Base-by-base conservation (phyloP, 371 early-diverging fungal genomes). In the Haplosporangium sp. region DNA sequence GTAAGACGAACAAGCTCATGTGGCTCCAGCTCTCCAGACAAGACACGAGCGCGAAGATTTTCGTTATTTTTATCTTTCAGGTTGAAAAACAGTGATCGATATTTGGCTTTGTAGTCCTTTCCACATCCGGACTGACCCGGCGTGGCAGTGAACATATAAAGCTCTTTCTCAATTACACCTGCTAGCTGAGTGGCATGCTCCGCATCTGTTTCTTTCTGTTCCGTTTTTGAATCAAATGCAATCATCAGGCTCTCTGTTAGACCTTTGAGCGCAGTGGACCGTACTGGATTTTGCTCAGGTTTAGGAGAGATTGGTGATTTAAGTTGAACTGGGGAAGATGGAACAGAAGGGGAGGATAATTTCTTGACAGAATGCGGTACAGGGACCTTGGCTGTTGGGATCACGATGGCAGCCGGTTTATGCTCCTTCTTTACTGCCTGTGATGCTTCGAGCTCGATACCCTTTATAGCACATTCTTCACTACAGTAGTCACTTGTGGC, bases 51-150 rank as follows among this genome's bases (percentile, higher is more conserved):
- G 47, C 92, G 92, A 44, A 95, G 90, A 2, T 78, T 79, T 44
- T 86, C 74, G 65, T 94, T 95, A 68, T 87, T 89, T 76, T 90
- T 90, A 81, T 94, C 94, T 69, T 92, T 93, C 35, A 95, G 84
- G 76, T 93, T 94, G 83, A 91, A 91, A 58, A 90, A 81, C 35
- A 95, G 73, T 0, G 91, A 90, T 50, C 95, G 83, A 74, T 90
- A 92, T 83, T 93, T 93, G 72, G 85, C 84, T 85, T 94, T 94
- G 85, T 95, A 95, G 60, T 86, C 84, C 57, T 86, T 86, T 2
- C 88, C 90, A 73, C 86, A 74, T 11, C 72, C 82, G 1, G 72
- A 53, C 45, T 69, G 75, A 11, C 82, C 82, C 11, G 82, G 82
- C 4, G 82, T 72, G 1, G 82, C 82, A 9, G 82, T 74, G 27